Base-by-base conservation (phyloP, 495 filamentous ascomycete species). In the Letharia columbiana region DNA sequence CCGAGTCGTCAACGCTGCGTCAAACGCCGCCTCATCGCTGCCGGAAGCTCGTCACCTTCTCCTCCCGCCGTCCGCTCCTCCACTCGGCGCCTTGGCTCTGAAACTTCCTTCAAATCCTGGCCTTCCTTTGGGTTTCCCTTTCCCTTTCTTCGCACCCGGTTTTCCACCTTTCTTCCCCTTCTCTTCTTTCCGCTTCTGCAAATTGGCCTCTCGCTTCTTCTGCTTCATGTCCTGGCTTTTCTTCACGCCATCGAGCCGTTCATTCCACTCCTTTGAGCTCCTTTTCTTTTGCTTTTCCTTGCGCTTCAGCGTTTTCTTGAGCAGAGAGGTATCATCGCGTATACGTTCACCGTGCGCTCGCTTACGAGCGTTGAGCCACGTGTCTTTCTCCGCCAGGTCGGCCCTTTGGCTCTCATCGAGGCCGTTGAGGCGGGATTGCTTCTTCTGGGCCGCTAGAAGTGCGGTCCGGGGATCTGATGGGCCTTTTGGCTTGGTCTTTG, bases 31-130 rank as follows among this genome's bases (percentile, higher is more conserved):
- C 2, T 20, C 56, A 33, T 20, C 15, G 45, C 41, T 50, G 78
- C 78, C 74, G 77, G 78, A 28, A 41, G 40, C 72, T 76, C 33
- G 75, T 76, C 66, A 71, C 75, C 60, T 66, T 59, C 58, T 61
- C 44, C 40, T 63, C 66, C 13, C 45, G 17, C 39, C 49, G 5
- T 41, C 40, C 23, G 44, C 40, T 44, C 50, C 54, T 54, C 41
- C 54, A 41, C 63, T 61, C 44, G 70, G 65, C 42, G 70, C 66
- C 73, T 81, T 83, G 37, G 78, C 71, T 71, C 89, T 91, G 74
- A 96, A 92, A 69, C 87, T 88, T n/a, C 93, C 94, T 77, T 97
- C 95, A 73, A 96, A 96, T 7, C 94, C 93, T 7, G 93, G 88
- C 68, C 90, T 76, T 39, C 78, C 81, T 76, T 89, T 84, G 61